phyloP scores from a whole-genome alignment of 1,284 basidiomycete species.

The Puccinia horiana region DNA sequence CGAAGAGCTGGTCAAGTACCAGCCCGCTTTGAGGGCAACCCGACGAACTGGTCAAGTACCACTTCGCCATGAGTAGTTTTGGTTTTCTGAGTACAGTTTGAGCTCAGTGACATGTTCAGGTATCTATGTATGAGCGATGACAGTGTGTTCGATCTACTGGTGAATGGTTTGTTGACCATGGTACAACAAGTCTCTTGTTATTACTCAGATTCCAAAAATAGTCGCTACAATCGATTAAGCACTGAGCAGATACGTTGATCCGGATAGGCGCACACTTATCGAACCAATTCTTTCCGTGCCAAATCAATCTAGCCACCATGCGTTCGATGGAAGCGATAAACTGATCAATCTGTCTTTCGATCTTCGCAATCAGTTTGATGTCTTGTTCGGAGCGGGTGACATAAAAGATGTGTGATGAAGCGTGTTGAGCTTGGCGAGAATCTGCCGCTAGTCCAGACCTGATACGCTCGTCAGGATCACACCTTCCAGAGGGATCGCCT shows the following conservation, averaged over 20 bases:
- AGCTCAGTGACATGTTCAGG: too few species aligned
- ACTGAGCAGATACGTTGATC: constrained; percentile 89
- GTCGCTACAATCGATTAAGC: constrained; percentile 98
- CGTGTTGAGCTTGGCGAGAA: constrained; percentile 54
- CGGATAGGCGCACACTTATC: constrained; percentile 93
- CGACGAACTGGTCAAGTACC: too few species aligned
- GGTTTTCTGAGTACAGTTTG: too few species aligned
- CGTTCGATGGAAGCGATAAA: constrained; percentile 92
- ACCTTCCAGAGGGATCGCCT: constrained; percentile 1
- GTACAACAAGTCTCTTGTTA: too few species aligned
- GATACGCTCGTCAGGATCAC: constrained; percentile 61
- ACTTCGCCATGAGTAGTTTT: too few species aligned
- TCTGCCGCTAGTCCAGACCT: constrained; percentile 53
- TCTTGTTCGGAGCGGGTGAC: constrained; percentile 86
- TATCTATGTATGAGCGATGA: too few species aligned
- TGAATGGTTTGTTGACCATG: too few species aligned
- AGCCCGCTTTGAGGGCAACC: too few species aligned
- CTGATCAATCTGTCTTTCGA: constrained; percentile 95
- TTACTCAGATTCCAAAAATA: constrained; percentile 97
- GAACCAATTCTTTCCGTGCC: constrained; percentile 79
- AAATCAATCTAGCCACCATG: constrained; percentile 75
- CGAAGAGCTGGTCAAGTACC: too few species aligned
- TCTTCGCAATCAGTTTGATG: constrained; percentile 83
- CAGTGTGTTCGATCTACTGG: too few species aligned
- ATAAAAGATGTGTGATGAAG: constrained; percentile 83